Conservation (phyloP, 768 basidiomycete genomes). For the Gymnopilus junonius region DNA sequence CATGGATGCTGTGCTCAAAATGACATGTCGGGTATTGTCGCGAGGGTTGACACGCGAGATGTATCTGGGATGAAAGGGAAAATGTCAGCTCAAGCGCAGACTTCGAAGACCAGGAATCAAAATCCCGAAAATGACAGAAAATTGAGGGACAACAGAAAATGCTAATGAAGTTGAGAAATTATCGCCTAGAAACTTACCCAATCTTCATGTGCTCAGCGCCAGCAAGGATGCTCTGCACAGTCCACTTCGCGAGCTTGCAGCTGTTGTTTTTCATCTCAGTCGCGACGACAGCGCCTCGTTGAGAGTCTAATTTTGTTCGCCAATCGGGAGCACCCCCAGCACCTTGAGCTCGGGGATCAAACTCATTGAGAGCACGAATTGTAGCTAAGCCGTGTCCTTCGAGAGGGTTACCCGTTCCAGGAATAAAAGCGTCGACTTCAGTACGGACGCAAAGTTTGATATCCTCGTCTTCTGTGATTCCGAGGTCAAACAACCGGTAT, state of each 20-base stretch:
- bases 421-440: slow-evolving; percentile 89
- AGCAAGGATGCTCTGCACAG: slow-evolving; percentile 92
- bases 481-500: slow-evolving; percentile 94
- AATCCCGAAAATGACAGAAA: neutral
- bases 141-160: slow-evolving; percentile 5
- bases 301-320: slow-evolving; percentile 95
- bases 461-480: slow-evolving; percentile 89
- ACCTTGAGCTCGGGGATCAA: slow-evolving; percentile 88
- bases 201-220: slow-evolving; percentile 98
- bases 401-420: slow-evolving; percentile 62
- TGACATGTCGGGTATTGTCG: slow-evolving; percentile 94
- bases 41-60: slow-evolving; percentile 93
- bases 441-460: slow-evolving; percentile 92
- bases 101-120: slow-evolving; percentile 2
- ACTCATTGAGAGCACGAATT: slow-evolving; percentile 96
- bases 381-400: slow-evolving; percentile 84
- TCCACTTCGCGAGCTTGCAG: slow-evolving; percentile 97
- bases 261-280: slow-evolving; percentile 99
- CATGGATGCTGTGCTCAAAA: slow-evolving; percentile 93
- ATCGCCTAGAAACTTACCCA: slow-evolving; percentile 56
- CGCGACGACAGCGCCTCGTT: slow-evolving; percentile 96
- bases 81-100: slow-evolving; percentile 11
- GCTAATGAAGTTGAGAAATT: neutral
- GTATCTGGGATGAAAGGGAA: slow-evolving; percentile 58
- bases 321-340: slow-evolving; percentile 98